Percentiles rank a stretch among this genome's conserved stretches.
These are phyloP conservation scores for Xylaria sp. DNA, from an alignment of 2,329 filamentous ascomycete species.

Conservation along the genomic window DNA sequence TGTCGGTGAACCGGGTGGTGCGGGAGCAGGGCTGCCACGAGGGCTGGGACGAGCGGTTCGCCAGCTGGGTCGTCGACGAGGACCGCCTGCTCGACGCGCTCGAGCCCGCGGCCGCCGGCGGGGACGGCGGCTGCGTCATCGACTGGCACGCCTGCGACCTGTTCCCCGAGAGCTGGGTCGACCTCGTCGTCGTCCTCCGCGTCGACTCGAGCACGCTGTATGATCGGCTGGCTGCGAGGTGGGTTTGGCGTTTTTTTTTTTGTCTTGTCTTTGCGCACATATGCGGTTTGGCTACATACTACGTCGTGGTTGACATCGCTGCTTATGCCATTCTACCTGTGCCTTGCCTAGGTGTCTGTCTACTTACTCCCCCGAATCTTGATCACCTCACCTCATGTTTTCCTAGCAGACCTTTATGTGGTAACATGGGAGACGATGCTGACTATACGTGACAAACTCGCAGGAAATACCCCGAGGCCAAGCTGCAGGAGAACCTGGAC, in stretches of 20 bases:
- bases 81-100: constrained; percentile 89
- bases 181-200: constrained; percentile 88
- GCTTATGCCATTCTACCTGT: too few species aligned
- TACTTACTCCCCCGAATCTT: neutral
- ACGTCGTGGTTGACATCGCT: too few species aligned
- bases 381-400: neutral
- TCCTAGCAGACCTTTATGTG: too few species aligned
- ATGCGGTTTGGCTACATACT: too few species aligned
- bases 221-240: constrained; percentile 79
- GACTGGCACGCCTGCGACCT: constrained; percentile 99
- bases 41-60: constrained; percentile 81
- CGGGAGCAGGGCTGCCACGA: constrained; percentile 88
- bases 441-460: too few species aligned
- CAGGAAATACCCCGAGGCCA: constrained; percentile 80
- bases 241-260: constrained; percentile 24
- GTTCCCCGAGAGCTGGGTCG: constrained; percentile 91
- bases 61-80: constrained; percentile 93
- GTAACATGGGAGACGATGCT: too few species aligned
- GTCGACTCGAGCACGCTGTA: constrained; percentile 81
- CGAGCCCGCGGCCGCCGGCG: constrained; percentile 73
- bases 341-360: too few species aligned
- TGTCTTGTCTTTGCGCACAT: neutral
- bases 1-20: constrained; percentile 88
- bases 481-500: constrained; percentile 95
- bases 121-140: constrained; percentile 88